Percentiles rank a stretch among this genome's conserved stretches.
Evolutionary conservation across 2,329 filamentous ascomycete species (phyloP).

Genomic region (Aspergillus sp.): DNA sequence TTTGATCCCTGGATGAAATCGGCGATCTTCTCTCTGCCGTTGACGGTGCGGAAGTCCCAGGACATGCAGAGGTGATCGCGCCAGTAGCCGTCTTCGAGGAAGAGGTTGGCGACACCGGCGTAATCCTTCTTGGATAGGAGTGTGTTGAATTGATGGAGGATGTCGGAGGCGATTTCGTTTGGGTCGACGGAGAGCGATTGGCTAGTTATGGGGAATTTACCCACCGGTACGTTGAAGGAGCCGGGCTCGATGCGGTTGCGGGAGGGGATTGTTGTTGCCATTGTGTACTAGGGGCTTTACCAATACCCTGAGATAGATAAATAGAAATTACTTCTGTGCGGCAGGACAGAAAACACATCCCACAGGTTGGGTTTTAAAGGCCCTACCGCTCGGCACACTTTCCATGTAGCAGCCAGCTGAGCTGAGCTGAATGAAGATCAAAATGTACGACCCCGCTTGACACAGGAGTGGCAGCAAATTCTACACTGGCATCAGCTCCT

Average conservation of each 20-base stretch:
- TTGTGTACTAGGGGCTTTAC: not conserved
- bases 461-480: not conserved
- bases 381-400: not conserved
- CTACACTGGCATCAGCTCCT: too few species aligned
- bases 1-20: slow-evolving; percentile 31
- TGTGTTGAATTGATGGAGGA: slow-evolving; percentile 36
- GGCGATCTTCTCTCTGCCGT: slow-evolving; percentile 38
- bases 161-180: slow-evolving; percentile 27
- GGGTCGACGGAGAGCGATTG: slow-evolving; percentile 30
- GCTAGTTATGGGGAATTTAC: slow-evolving; percentile 36
- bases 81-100: slow-evolving; percentile 50
- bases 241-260: slow-evolving; percentile 45
- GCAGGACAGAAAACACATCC: too few species aligned
- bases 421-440: not conserved
- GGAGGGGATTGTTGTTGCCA: slow-evolving; percentile 21
- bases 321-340: not conserved
- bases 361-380: too few species aligned
- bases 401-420: not conserved
- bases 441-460: not conserved
- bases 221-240: slow-evolving; percentile 47
- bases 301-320: not conserved
- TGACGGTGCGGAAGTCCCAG: slow-evolving; percentile 52
- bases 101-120: slow-evolving; percentile 35
- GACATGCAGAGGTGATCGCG: slow-evolving; percentile 52
- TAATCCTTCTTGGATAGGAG: slow-evolving; percentile 30